Evolutionary conservation across 2,329 filamentous ascomycete genomes (phyloP), one percentile per base, ranked within the genome.

Genomic region (Fusarium dimerum): DNA sequence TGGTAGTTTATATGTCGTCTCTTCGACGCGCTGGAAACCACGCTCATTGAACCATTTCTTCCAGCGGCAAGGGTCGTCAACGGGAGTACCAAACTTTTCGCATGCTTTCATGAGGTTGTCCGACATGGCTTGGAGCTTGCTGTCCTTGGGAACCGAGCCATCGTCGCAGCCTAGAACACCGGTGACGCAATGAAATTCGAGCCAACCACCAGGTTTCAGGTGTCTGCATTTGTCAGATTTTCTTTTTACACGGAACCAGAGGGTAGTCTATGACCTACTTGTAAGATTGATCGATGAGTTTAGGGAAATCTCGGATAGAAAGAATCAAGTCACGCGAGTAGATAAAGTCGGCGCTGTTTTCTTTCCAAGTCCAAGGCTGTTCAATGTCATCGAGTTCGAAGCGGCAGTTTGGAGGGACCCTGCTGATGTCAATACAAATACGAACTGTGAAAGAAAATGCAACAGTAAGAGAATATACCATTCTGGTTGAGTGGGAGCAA

Each of bases 11-110:
- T 70, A 76, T 17, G 77, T 63, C 9, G 71, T 65, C 61, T 81
- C 74, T 1, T 64, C 63, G 0, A 84, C 74, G 55, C 79, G 71
- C 45, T 71, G 67, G 59, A 84, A 83, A 5, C 81, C 82, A 1
- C 75, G 75, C n/a, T 76, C 73, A 15, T 67, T 64, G 51, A 83
- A 69, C 52, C 72, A 71, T n/a, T 47, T 38, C 43, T 60, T 62
- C 53, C 61, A 68, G 9, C 57, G 52, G n/a, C 55, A 53, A 1
- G 64, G 65, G 18, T 63, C 64, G 46, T 61, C 57, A 10, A 69
- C 53, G 6, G 67, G 62, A 17, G 69, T 66, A 3, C 68, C 68
- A 11, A 66, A 55, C 40, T 64, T 64, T 17, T 32, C 45, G 48
- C 63, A 66, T 17, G 63, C 65, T 29, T 63, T 54, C 2, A 60